A percentile compares a stretch with the other conserved stretches of the same genome.
phyloP scores from a whole-genome alignment of 2,329 filamentous ascomycete genomes.

The Aaosphaeria pasadenensis region DNA sequence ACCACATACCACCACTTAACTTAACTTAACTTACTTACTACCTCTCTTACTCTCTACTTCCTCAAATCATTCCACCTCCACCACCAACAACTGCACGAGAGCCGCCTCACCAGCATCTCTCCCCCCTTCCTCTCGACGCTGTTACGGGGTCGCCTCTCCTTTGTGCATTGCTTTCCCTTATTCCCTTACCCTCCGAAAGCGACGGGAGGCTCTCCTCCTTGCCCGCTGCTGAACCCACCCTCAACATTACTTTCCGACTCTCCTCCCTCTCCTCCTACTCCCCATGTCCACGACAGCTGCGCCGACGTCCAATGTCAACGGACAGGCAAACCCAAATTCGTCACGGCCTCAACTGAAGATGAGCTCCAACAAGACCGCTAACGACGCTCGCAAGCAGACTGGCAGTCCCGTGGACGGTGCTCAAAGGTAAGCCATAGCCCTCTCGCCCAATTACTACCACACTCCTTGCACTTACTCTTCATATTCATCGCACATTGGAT shows the following conservation, averaged over 20 bases:
- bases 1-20: too few species aligned
- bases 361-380: constrained; percentile 49
- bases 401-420: constrained; percentile 53
- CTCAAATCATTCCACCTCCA: too few species aligned
- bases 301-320: constrained; percentile 30
- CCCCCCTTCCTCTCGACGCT: constrained; percentile 10
- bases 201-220: constrained; percentile 15
- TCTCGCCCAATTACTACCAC: too few species aligned
- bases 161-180: constrained; percentile 3
- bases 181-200: constrained; percentile 10
- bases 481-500: too few species aligned
- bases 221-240: constrained; percentile 11
- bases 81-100: too few species aligned
- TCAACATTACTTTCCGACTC: not conserved
- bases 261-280: not conserved
- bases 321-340: constrained; percentile 28
- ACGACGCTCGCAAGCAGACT: constrained; percentile 54
- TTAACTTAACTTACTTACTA: too few species aligned
- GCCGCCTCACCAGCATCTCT: too few species aligned
- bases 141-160: not conserved
- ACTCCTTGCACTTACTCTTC: too few species aligned
- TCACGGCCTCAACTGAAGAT: constrained; percentile 50
- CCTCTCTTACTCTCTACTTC: too few species aligned
- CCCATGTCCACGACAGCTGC: constrained; percentile 32
- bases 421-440: constrained; percentile 48